Evolutionary conservation across 1,139 yeast genomes (phyloP).

Genomic region (Sugiyamaella novakii): DNA sequence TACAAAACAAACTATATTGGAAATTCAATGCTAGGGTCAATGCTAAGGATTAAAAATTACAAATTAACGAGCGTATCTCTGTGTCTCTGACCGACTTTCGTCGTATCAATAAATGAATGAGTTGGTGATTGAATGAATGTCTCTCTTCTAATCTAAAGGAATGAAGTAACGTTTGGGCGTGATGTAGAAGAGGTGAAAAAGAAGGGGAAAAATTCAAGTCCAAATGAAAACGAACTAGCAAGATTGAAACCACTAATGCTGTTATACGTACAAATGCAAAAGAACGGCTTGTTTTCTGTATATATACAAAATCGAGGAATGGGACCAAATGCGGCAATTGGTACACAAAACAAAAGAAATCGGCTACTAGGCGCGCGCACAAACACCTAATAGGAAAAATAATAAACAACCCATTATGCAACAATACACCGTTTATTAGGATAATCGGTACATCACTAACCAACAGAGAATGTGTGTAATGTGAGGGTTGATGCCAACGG

Average conservation of each 20-base stretch:
- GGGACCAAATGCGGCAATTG: slow-evolving; percentile 22
- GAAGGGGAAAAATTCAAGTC: slow-evolving; percentile 10
- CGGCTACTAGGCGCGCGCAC: slow-evolving; percentile 9
- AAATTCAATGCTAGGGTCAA: no score
- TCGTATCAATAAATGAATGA: no score
- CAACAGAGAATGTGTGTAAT: slow-evolving; percentile 13
- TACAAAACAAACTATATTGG: no score
- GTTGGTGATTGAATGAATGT: background rate
- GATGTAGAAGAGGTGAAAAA: no score
- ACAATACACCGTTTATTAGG: background rate
- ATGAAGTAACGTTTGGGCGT: no score
- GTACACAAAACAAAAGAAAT: slow-evolving; percentile 20
- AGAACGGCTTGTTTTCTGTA: slow-evolving; percentile 14
- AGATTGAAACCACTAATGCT: slow-evolving; percentile 3
- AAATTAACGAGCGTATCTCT: no score
- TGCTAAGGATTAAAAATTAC: background rate
- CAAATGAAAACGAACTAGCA: background rate
- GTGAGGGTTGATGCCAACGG: slow-evolving; percentile 6
- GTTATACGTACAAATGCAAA: no score
- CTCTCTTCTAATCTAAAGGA: no score
- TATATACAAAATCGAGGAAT: slow-evolving; percentile 19
- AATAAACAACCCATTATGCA: no score
- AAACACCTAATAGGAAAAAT: background rate
- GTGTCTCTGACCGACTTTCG: no score
- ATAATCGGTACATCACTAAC: slow-evolving; percentile 10